Conservation (phyloP, 306 rosid genomes). For the Casuarina cunninghamiana region DNA sequence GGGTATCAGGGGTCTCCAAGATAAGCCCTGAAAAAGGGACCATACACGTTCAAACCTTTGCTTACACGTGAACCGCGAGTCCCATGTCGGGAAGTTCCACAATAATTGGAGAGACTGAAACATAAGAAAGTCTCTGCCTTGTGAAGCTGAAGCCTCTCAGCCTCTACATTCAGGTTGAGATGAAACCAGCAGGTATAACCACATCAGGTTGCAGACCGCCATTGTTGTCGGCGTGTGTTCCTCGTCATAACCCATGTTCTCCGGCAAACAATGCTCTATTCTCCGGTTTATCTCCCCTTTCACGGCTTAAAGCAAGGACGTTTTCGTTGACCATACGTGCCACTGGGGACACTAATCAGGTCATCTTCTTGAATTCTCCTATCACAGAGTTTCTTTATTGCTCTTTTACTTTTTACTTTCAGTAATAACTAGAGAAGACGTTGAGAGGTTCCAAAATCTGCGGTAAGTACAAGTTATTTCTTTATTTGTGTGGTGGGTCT, state of each 20-base stretch:
- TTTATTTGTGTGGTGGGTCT: no score
- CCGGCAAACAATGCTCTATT: background rate
- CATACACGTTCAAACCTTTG: conserved; percentile 1
- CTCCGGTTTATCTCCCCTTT: background rate
- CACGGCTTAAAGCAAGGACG: background rate
- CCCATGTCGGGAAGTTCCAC: background rate
- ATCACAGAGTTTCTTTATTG: background rate
- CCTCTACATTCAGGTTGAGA: background rate
- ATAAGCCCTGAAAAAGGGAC: background rate
- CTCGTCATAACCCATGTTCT: background rate
- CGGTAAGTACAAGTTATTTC: no score
- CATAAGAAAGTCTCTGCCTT: background rate
- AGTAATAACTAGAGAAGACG: background rate
- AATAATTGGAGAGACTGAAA: background rate
- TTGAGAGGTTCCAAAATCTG: background rate
- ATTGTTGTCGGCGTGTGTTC: background rate
- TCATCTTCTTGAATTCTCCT: background rate
- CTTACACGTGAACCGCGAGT: background rate
- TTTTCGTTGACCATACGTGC: background rate
- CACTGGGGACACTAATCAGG: background rate
- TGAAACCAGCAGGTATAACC: background rate
- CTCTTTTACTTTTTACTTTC: background rate
- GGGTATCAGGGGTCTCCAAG: background rate
- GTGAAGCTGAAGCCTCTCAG: background rate
- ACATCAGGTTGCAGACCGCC: background rate